Percentiles rank a stretch among this genome's conserved stretches.
Conservation (phyloP, 306 rosid species). For the Oxytropis ochrocephala region DNA sequence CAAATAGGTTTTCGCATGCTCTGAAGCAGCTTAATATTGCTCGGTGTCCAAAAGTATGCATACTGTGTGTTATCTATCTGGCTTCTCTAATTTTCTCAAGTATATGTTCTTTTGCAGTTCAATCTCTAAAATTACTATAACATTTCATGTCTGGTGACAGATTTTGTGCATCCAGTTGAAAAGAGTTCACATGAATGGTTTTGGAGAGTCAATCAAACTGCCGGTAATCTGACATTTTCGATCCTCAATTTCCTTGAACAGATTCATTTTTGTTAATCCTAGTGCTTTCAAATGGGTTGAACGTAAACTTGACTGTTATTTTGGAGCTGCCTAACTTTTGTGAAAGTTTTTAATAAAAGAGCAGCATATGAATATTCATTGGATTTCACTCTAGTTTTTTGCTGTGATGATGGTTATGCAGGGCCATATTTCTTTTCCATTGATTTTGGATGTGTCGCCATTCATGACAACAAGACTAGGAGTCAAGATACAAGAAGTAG, state of each 20-base stretch:
- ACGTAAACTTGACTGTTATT: constrained; percentile 12
- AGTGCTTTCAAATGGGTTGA: constrained; percentile 1
- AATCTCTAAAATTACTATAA: constrained; percentile 10
- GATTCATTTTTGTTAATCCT: constrained; percentile 5
- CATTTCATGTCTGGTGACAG: constrained; percentile 40
- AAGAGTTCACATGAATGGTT: constrained; percentile 48
- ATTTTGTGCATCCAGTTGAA: constrained; percentile 81
- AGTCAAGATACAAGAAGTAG: no score
- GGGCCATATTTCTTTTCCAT: no score
- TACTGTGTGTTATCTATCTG: constrained; percentile 12
- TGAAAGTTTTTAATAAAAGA: neutral
- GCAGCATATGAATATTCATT: constrained; percentile 7
- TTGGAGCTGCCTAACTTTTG: neutral
- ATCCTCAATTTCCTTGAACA: neutral
- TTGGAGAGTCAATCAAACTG: constrained; percentile 65
- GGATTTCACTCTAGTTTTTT: constrained; percentile 1
- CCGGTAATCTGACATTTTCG: constrained; percentile 43
- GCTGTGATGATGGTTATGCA: constrained; percentile 29
- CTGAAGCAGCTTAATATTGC: constrained; percentile 80
- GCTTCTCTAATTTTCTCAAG: constrained; percentile 1
- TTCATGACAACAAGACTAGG: no score
- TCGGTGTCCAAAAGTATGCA: constrained; percentile 70
- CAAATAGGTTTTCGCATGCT: constrained; percentile 60
- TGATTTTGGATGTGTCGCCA: no score
- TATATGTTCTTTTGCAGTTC: constrained; percentile 3